phyloP scores from a whole-genome alignment of 208 protist genomes.

The Trichomonas tenax region DNA sequence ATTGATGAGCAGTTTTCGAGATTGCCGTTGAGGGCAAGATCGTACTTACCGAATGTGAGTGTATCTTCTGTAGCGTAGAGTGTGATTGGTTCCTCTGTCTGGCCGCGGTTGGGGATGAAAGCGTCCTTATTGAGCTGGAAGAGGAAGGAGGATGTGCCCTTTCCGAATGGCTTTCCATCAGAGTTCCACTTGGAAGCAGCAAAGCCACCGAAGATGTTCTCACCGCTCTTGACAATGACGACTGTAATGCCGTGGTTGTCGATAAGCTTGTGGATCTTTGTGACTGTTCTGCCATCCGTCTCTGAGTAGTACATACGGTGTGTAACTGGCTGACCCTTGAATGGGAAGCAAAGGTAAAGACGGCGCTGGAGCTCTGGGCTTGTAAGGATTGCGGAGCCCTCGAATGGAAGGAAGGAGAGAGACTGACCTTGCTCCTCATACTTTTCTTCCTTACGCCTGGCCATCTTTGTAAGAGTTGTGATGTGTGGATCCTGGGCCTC shows the following conservation, averaged over 20 bases:
- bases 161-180: not conserved
- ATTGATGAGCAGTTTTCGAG: not conserved
- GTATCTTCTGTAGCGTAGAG: not conserved
- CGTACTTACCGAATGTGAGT: slow-evolving; percentile 3
- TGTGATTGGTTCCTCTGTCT: not conserved
- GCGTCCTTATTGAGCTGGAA: not conserved
- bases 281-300: not conserved
- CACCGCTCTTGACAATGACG: not conserved
- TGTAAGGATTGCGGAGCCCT: not conserved
- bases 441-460: not conserved
- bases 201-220: not conserved
- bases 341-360: slow-evolving; percentile 10
- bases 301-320: not conserved
- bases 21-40: not conserved
- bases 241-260: not conserved
- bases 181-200: not conserved
- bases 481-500: not conserved
- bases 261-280: not conserved
- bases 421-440: not conserved
- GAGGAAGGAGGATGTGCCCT: not conserved
- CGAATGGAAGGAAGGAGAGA: not conserved
- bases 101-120: not conserved
- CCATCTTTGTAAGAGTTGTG: not conserved
- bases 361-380: not conserved
- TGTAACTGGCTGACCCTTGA: not conserved